Evolutionary conservation across 768 basidiomycete genomes (phyloP), one percentile per base, ranked within the genome.

Genomic region (Tephrocybe rancida): DNA sequence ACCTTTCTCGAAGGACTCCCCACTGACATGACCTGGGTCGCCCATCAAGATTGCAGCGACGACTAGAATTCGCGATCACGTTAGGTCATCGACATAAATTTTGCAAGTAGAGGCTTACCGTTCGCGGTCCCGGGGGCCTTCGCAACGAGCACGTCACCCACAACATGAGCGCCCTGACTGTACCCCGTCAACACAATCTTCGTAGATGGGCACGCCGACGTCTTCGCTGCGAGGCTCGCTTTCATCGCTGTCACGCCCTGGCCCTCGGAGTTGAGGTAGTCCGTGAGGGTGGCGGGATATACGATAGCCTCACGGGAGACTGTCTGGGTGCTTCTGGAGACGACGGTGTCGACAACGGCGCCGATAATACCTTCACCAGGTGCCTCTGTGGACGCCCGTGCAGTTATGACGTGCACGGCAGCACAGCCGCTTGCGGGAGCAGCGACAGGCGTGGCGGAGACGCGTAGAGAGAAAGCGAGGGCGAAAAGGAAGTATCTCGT

Each of bases 181-280:
- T 67, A 69, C 24, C 67, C 65, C 44, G 67, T 61, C 11, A 69
- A 61, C n/a, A 69, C 67, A 41, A 69, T 67, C 60, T 69, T 69
- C 37, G 66, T 66, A 34, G 58, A 59, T 1, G 67, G 67, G 48
- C 67, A 69, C 25, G 61, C 50, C 18, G 53, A 53, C 16, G 59
- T 63, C 54, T 67, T 66, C 46, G 56, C 63, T 24, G 62, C 63
- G 41, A 69, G 52, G n/a, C 65, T 35, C n/a, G 61, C 50, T 43
- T 59, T 69, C 29, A 63, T 65, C 1, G 64, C 65, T 8, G 61
- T 42, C 18, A 66, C 67, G n/a, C 67, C 67, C 37, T 63, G 59
- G n/a, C 59, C 61, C n/a, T 64, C 66, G 44, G 64, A 67, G 44
- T 53, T 58, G 11, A 61, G 58, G 24, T 69, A 69, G 51, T 64